Percentiles rank a stretch among this genome's conserved stretches.
These are phyloP conservation scores for Trametes elegans DNA, from an alignment of 768 basidiomycete genomes.

Conservation along the genomic window DNA sequence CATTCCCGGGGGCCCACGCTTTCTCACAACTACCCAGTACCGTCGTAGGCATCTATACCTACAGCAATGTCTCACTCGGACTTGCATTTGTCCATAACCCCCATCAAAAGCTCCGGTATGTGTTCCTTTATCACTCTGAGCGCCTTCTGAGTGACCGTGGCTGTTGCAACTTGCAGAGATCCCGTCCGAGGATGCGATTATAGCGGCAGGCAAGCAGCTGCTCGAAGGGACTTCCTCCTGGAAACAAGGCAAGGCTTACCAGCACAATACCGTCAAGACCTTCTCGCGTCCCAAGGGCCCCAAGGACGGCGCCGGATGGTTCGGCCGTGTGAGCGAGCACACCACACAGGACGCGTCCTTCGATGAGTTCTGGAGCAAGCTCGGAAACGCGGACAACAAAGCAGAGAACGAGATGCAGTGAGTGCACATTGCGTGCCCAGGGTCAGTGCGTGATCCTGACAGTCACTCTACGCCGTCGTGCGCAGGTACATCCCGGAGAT, in stretches of 20 bases:
- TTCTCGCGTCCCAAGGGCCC: constrained; percentile 49
- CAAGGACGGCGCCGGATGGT: constrained; percentile 62
- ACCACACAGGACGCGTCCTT: constrained; percentile 64
- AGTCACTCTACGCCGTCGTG: neutral
- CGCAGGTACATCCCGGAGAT: constrained; percentile 64
- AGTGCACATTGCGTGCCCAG: constrained; percentile 16
- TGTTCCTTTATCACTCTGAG: neutral
- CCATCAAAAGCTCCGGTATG: constrained; percentile 40
- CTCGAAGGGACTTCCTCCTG: constrained; percentile 57
- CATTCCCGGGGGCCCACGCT: neutral
- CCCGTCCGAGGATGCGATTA: constrained; percentile 56
- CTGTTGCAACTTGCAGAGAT: constrained; percentile 41
- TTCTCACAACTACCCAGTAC: neutral
- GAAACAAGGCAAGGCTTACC: constrained; percentile 66
- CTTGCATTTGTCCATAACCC: constrained; percentile 39
- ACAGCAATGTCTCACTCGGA: constrained; percentile 25
- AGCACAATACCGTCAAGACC: constrained; percentile 54
- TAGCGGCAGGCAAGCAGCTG: constrained; percentile 52
- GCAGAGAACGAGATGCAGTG: constrained; percentile 69
- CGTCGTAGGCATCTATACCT: neutral
- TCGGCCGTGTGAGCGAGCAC: constrained; percentile 68
- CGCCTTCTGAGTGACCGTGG: neutral
- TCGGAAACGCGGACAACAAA: constrained; percentile 67
- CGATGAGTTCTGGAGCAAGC: constrained; percentile 68
- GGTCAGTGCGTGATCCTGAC: too few species aligned